Percentiles rank a stretch among this genome's conserved stretches.
These are phyloP conservation scores for Viola odorata DNA, from an alignment of 345 rosid genomes.

Conservation along the genomic window DNA sequence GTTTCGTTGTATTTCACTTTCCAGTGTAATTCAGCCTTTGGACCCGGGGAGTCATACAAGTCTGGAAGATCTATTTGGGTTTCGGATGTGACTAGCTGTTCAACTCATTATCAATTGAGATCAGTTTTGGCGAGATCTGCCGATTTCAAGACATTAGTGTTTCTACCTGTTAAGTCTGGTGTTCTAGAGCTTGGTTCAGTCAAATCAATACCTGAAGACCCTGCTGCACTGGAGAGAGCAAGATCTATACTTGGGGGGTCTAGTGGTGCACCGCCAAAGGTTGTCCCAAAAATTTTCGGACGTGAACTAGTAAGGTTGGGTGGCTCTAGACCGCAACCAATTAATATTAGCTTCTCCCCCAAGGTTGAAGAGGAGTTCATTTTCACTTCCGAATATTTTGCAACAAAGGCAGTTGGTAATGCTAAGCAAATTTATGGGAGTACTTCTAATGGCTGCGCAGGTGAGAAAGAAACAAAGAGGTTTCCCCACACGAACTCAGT, in stretches of 20 bases:
- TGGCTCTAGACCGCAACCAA: slow-evolving; percentile 50
- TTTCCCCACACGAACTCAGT: slow-evolving; percentile 44
- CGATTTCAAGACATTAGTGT: slow-evolving; percentile 65
- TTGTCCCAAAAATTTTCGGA: slow-evolving; percentile 77
- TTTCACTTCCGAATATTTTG: slow-evolving; percentile 51
- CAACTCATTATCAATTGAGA: slow-evolving; percentile 52
- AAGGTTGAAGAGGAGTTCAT: slow-evolving; percentile 79
- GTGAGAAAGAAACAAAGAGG: slow-evolving; percentile 42
- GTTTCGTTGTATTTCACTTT: slow-evolving; percentile 64
- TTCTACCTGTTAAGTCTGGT: slow-evolving; percentile 69
- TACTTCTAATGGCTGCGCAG: slow-evolving; percentile 41
- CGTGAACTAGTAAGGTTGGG: slow-evolving; percentile 80
- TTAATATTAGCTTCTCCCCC: slow-evolving; percentile 76
- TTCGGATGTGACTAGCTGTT: slow-evolving; percentile 43
- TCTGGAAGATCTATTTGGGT: slow-evolving; percentile 68
- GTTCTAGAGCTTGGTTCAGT: slow-evolving; percentile 86
- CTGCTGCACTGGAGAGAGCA: slow-evolving; percentile 49
- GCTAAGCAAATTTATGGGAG: slow-evolving; percentile 53
- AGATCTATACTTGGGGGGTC: slow-evolving; percentile 54
- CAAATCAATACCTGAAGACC: slow-evolving; percentile 57
- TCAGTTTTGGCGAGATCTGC: slow-evolving; percentile 74
- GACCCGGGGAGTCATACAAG: slow-evolving; percentile 55
- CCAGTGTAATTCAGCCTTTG: slow-evolving; percentile 43
- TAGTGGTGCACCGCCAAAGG: slow-evolving; percentile 47
- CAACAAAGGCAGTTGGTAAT: slow-evolving; percentile 37